Evolutionary conservation across 2,329 filamentous ascomycete genomes (phyloP).

Genomic region (Aphanoascus verrucosus): DNA sequence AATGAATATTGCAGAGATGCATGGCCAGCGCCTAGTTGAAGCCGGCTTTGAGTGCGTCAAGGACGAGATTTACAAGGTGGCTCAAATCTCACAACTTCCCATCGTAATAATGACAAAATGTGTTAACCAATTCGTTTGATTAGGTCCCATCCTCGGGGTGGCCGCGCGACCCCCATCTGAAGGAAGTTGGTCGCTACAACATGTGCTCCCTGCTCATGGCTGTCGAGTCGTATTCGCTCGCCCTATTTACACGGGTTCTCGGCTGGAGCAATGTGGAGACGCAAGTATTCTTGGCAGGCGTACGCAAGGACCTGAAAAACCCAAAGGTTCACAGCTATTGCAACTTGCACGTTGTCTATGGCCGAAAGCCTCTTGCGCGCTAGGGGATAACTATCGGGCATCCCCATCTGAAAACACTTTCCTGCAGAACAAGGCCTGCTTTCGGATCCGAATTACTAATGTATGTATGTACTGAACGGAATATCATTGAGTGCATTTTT

Average conservation of each 20-base stretch:
- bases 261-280: conserved; percentile 18
- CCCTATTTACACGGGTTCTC: conserved; percentile 20
- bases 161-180: conserved; percentile 14
- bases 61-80: conserved; percentile 16
- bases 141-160: conserved; percentile 3
- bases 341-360: conserved; percentile 21
- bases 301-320: conserved; percentile 8
- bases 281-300: conserved; percentile 3
- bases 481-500: too few relatives aligned
- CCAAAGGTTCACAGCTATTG: conserved; percentile 4
- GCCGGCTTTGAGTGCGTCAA: conserved; percentile 21
- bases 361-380: conserved; percentile 10
- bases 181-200: conserved; percentile 16
- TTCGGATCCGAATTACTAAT: too few relatives aligned
- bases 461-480: too few relatives aligned
- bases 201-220: conserved; percentile 18
- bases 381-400: background rate
- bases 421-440: too few relatives aligned
- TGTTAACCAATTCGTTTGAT: too few relatives aligned
- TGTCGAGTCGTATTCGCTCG: conserved; percentile 20
- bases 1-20: conserved; percentile 20
- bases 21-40: conserved; percentile 19
- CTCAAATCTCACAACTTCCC: too few relatives aligned
- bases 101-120: too few relatives aligned
- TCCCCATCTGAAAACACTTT: too few relatives aligned